Conservation (phyloP, 441 rosid species). For the Geranium incanum region DNA sequence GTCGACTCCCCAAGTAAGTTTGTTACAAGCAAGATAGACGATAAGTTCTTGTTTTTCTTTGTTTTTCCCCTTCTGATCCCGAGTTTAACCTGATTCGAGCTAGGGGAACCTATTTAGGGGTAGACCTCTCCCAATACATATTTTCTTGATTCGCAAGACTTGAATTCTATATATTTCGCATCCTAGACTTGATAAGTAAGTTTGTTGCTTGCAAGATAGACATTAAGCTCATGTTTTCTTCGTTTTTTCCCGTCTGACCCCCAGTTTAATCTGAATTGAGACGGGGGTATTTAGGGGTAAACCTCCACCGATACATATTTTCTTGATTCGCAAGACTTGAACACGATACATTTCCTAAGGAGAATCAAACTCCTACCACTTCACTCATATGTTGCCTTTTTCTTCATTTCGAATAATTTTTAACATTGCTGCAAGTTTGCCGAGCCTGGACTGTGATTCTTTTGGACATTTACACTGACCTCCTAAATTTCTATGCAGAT, state of each 20-base stretch:
- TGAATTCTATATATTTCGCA: constrained; percentile 29
- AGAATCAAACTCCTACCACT: neutral
- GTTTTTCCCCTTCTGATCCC: neutral
- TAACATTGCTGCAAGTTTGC: neutral
- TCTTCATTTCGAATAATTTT: neutral
- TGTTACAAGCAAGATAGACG: neutral
- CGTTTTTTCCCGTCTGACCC: neutral
- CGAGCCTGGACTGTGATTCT: neutral
- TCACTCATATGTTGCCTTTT: neutral
- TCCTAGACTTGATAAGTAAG: constrained; percentile 58
- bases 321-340: neutral
- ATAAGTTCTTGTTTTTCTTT: neutral
- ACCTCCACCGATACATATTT: neutral
- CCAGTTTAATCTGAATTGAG: neutral
- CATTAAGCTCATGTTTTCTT: neutral
- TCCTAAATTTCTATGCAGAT: constrained; percentile 36
- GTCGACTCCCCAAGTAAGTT: constrained; percentile 51
- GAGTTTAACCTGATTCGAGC: neutral
- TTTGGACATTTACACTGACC: neutral
- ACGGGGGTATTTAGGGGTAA: neutral
- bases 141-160: neutral
- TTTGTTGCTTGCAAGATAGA: neutral
- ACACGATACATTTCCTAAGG: neutral
- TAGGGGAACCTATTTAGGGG: neutral
- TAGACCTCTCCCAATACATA: neutral